Evolutionary conservation across 306 rosid species (phyloP).

Genomic region (Acmispon strigosus): DNA sequence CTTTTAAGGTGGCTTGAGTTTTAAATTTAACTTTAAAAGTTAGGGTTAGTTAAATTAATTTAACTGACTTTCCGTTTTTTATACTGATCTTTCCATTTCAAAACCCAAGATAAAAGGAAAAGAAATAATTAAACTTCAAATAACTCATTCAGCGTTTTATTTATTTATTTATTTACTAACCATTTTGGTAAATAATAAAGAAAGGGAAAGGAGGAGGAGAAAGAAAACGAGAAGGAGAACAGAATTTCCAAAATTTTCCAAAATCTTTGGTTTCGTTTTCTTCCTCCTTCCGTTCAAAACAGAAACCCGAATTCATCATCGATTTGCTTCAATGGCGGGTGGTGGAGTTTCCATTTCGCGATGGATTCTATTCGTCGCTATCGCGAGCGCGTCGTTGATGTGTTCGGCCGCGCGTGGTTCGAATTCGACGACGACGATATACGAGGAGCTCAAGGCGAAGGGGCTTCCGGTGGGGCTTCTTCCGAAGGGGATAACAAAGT

Average conservation of each 20-base stretch:
- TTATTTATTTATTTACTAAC: no score
- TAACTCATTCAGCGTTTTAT: background rate
- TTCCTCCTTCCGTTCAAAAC: background rate
- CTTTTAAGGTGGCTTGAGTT: no score
- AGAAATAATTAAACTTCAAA: background rate
- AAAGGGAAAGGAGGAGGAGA: background rate
- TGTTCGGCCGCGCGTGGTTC: background rate
- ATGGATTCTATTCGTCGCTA: background rate
- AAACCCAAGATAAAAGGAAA: background rate
- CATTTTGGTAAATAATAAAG: background rate
- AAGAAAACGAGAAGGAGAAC: background rate
- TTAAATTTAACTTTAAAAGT: no score
- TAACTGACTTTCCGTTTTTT: no score
- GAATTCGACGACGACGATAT: constrained; percentile 43
- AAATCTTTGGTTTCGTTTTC: background rate
- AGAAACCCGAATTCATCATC: background rate
- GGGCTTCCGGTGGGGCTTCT: constrained; percentile 88
- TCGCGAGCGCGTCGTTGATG: background rate
- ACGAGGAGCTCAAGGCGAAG: constrained; percentile 53
- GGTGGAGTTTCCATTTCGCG: background rate
- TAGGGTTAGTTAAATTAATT: no score
- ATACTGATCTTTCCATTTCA: no score
- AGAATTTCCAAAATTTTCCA: background rate
- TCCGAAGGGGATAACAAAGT: constrained; percentile 59
- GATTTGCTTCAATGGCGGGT: background rate